Percentiles rank a stretch among this genome's conserved stretches.
Evolutionary conservation across 371 early-diverging fungal species (phyloP).

Genomic region (Lichtheimia ornata): DNA sequence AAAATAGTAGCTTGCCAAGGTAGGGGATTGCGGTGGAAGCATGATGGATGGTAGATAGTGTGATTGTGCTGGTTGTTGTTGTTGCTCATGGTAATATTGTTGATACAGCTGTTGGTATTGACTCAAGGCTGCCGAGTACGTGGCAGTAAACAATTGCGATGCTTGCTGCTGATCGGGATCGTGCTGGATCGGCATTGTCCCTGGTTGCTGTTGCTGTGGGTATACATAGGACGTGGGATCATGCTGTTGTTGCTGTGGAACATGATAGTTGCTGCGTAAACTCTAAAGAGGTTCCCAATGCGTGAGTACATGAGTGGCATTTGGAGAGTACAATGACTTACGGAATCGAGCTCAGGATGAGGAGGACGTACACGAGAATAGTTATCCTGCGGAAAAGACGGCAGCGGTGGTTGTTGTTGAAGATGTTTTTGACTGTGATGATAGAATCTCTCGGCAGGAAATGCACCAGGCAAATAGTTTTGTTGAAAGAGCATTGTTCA

Average conservation of each 20-base stretch:
- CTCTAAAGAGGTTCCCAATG: not conserved
- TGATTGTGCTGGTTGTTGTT: conserved; percentile 21
- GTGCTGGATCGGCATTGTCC: not conserved
- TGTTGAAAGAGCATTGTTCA: conserved; percentile 27
- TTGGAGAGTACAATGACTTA: not conserved
- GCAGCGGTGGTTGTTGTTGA: conserved; percentile 4
- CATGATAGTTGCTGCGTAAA: conserved; percentile 6
- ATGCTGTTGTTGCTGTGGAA: conserved; percentile 25
- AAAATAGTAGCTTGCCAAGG: conserved; percentile 50
- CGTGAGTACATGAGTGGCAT: not conserved
- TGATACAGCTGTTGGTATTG: conserved; percentile 25
- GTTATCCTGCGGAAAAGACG: not conserved
- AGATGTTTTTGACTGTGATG: conserved; percentile 15
- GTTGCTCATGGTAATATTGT: conserved; percentile 21
- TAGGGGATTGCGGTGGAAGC: conserved; percentile 54
- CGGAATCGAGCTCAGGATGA: conserved; percentile 6
- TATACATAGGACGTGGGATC: conserved; percentile 43
- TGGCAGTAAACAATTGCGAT: conserved; percentile 5
- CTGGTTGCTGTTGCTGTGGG: conserved; percentile 27
- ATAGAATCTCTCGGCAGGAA: conserved; percentile 26
- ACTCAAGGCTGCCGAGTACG: conserved; percentile 10
- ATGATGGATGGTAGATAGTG: conserved; percentile 44
- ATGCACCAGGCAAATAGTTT: conserved; percentile 22
- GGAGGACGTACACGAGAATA: not conserved
- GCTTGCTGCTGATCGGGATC: conserved; percentile 4